Evolutionary conservation across 495 filamentous ascomycete species (phyloP).

Genomic region (Hypoxylon rickii): DNA sequence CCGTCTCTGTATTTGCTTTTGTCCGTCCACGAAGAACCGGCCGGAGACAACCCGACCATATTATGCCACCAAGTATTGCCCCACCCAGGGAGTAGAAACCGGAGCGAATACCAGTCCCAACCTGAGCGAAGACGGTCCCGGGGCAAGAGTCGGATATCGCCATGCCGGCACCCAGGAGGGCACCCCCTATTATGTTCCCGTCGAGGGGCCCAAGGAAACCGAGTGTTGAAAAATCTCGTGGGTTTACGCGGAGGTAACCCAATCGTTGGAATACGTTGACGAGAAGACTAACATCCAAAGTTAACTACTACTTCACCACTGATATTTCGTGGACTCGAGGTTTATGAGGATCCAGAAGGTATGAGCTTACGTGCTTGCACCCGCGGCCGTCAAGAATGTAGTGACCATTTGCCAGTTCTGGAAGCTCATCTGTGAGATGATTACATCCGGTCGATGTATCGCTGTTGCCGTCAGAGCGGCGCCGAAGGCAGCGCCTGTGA

Average conservation of each 20-base stretch:
- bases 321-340: too few species aligned
- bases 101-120: conserved; percentile 52
- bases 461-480: conserved; percentile 57
- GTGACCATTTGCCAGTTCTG: conserved; percentile 62
- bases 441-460: conserved; percentile 57
- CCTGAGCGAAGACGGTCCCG: conserved; percentile 59
- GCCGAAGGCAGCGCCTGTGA: conserved; percentile 58
- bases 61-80: conserved; percentile 48
- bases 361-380: conserved; percentile 56
- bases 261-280: conserved; percentile 41
- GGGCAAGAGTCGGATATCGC: conserved; percentile 60
- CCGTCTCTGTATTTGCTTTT: conserved; percentile 8
- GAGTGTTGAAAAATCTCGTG: conserved; percentile 44
- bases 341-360: too few species aligned
- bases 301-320: conserved; percentile 11
- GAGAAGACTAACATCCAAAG: conserved; percentile 27
- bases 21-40: conserved; percentile 14
- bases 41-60: conserved; percentile 42
- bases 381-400: conserved; percentile 59
- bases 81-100: conserved; percentile 50
- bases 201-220: conserved; percentile 50
- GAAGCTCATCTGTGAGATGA: conserved; percentile 58
- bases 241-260: conserved; percentile 38
- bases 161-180: conserved; percentile 59
- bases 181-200: conserved; percentile 61